Conservation (phyloP, 768 basidiomycete species). For the Paxillus rubicundulus region DNA sequence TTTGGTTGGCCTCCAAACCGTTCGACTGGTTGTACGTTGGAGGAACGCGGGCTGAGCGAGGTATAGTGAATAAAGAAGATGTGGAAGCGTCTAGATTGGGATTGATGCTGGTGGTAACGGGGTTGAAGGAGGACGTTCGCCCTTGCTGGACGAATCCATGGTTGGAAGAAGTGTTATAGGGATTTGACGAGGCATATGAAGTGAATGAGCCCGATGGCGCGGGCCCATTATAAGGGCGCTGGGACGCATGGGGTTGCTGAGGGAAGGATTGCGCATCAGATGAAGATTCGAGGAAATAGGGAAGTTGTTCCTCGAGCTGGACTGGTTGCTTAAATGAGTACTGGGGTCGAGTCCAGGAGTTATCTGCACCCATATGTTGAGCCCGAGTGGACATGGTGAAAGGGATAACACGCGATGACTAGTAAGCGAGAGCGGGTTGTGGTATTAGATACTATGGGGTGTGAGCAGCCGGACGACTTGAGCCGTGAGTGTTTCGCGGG, state of each 20-base stretch:
- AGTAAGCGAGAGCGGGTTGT: not conserved
- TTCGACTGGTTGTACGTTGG: slow-evolving; percentile 15
- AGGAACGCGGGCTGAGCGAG: slow-evolving; percentile 10
- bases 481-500: not conserved
- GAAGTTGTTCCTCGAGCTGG: slow-evolving; percentile 29
- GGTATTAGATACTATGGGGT: not conserved
- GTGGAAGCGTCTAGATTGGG: slow-evolving; percentile 15
- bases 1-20: slow-evolving; percentile 11
- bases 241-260: slow-evolving; percentile 13
- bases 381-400: slow-evolving; percentile 25
- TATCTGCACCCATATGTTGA: slow-evolving; percentile 6
- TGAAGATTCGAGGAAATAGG: slow-evolving; percentile 14
- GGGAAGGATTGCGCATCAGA: not conserved
- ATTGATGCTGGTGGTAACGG: slow-evolving; percentile 3
- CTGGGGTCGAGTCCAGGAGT: slow-evolving; percentile 18
- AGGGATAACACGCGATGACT: not conserved
- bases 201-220: slow-evolving; percentile 4
- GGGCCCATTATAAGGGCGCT: slow-evolving; percentile 2
- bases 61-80: slow-evolving; percentile 11
- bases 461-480: slow-evolving; percentile 10
- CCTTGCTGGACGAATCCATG: slow-evolving; percentile 9
- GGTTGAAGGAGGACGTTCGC: slow-evolving; percentile 9
- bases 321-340: slow-evolving; percentile 16
- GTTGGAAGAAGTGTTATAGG: slow-evolving; percentile 10
- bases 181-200: slow-evolving; percentile 13